These are phyloP conservation scores for Vitis rupestris DNA, from an alignment of 164 flowering plant species.

Conservation along the genomic window DNA sequence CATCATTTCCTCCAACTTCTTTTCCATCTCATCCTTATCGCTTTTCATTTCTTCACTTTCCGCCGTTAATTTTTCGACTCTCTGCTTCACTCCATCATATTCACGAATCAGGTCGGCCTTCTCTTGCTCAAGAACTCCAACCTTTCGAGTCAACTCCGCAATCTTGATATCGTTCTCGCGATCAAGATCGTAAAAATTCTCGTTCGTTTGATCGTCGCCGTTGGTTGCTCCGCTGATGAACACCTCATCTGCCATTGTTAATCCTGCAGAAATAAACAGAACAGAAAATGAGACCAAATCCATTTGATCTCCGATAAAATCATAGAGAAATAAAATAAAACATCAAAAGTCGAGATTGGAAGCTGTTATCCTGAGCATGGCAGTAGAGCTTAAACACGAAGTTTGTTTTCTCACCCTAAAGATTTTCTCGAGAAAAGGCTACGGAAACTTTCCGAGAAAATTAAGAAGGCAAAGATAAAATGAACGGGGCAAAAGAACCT, in stretches of 20 bases:
- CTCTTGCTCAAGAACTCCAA: constrained; percentile 43
- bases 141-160: constrained; percentile 29
- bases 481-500: constrained; percentile 10
- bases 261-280: constrained; percentile 3
- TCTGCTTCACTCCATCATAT: constrained; percentile 27
- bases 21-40: constrained; percentile 33
- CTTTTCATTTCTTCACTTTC: constrained; percentile 38
- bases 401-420: no score
- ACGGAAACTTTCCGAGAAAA: no score
- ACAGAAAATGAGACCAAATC: background rate
- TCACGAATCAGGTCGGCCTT: constrained; percentile 27
- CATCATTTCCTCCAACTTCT: constrained; percentile 20
- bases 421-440: no score
- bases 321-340: background rate
- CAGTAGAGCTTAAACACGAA: no score
- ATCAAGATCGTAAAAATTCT: constrained; percentile 28
- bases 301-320: background rate
- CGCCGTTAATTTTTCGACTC: constrained; percentile 24
- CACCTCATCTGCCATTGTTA: constrained; percentile 45
- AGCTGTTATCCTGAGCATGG: no score
- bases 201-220: constrained; percentile 31
- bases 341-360: background rate
- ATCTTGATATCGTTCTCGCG: constrained; percentile 12
- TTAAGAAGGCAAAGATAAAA: background rate
- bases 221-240: constrained; percentile 28